phyloP scores from a whole-genome alignment of 305 asterid genomes.

The Fraxinus angustifolia region DNA sequence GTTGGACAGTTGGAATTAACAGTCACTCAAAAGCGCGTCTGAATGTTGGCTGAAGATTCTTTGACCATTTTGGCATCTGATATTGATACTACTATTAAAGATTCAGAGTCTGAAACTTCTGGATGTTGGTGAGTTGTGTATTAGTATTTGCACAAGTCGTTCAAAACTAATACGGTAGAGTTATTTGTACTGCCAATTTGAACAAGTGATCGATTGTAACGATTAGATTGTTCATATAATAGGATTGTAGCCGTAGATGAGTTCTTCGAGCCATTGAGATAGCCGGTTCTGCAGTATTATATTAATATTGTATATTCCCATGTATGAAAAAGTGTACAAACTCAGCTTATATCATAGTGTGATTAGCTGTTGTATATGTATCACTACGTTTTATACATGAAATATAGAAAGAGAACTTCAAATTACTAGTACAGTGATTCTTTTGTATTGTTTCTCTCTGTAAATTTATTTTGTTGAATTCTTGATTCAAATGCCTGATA shows the following conservation, averaged over 20 bases:
- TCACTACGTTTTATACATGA: background rate
- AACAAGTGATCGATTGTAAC: slow-evolving; percentile 19
- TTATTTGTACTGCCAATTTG: background rate
- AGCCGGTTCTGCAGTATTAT: slow-evolving; percentile 24
- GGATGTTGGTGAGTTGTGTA: background rate
- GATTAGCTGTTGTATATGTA: slow-evolving; percentile 1
- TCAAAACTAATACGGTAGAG: background rate
- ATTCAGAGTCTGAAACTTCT: background rate
- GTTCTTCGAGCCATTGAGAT: slow-evolving; percentile 22
- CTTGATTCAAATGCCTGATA: background rate
- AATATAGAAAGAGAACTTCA: background rate
- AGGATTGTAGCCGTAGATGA: slow-evolving; percentile 17
- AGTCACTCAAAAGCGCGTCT: background rate
- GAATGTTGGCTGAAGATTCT: background rate
- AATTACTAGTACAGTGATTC: background rate
- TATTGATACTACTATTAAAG: background rate
- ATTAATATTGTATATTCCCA: background rate
- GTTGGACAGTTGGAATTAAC: background rate
- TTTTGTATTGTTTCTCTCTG: background rate
- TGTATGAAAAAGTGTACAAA: background rate
- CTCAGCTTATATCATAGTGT: background rate
- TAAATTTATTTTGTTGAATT: background rate
- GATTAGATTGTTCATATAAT: slow-evolving; percentile 15
- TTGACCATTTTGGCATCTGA: background rate
- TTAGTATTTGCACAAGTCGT: background rate